Percentiles rank a stretch among this genome's conserved stretches.
phyloP scores from a whole-genome alignment of 768 basidiomycete species.

The Suillus tomentosus region DNA sequence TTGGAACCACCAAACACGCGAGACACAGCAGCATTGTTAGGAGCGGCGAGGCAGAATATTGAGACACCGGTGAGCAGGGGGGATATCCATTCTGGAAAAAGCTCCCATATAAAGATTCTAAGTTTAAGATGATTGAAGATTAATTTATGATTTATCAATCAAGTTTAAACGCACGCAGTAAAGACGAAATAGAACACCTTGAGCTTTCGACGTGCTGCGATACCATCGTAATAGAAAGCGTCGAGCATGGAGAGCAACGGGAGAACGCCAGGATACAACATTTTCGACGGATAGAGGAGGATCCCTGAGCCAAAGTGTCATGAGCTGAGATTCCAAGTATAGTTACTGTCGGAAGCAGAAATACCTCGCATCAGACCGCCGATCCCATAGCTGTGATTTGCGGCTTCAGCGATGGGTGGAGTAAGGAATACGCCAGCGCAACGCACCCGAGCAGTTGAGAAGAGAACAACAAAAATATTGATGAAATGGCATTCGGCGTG shows the following conservation, averaged over 20 bases:
- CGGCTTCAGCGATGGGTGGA: background rate
- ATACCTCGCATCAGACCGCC: constrained; percentile 52
- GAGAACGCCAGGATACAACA: constrained; percentile 42
- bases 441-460: constrained; percentile 38
- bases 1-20: constrained; percentile 62
- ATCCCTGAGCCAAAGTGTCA: constrained; percentile 15
- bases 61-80: constrained; percentile 54
- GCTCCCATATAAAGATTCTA: constrained; percentile 45
- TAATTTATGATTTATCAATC: background rate
- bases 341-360: constrained; percentile 10
- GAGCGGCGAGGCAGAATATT: constrained; percentile 55
- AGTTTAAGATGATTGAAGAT: constrained; percentile 13
- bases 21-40: constrained; percentile 50
- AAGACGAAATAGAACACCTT: constrained; percentile 52
- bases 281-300: constrained; percentile 46
- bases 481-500: constrained; percentile 45
- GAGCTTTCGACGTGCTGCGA: constrained; percentile 41
- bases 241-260: constrained; percentile 31
- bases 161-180: constrained; percentile 8
- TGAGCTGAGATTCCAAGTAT: background rate
- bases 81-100: constrained; percentile 38
- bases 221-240: constrained; percentile 44
- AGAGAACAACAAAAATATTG: constrained; percentile 45
- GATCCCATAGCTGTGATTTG: constrained; percentile 43
- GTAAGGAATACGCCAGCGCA: background rate